Percentiles rank a stretch among this genome's conserved stretches.
Conservation (phyloP, 805 yeast genomes). For the Maudiozyma barnettii region DNA sequence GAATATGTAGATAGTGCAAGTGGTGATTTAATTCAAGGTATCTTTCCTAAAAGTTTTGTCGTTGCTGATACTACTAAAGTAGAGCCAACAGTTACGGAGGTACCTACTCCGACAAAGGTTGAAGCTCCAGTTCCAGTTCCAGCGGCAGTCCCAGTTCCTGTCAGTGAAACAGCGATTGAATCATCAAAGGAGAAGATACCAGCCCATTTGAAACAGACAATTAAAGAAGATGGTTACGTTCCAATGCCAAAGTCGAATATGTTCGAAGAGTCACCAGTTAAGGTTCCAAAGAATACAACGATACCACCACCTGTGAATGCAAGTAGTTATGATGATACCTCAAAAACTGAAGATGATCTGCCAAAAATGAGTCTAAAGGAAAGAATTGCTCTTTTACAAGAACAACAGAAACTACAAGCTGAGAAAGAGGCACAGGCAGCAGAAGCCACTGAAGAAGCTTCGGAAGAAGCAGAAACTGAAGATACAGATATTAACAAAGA, state of each 20-base stretch:
- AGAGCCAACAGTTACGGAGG: not conserved
- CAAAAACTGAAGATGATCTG: slow-evolving; percentile 36
- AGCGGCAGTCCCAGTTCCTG: not conserved
- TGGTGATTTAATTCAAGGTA: slow-evolving; percentile 51
- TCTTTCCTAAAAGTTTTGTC: slow-evolving; percentile 85
- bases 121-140: slow-evolving; percentile 1
- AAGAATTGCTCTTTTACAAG: slow-evolving; percentile 73
- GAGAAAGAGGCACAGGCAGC: slow-evolving; percentile 39
- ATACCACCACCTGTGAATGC: slow-evolving; percentile 7
- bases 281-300: not conserved
- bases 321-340: slow-evolving; percentile 4
- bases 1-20: slow-evolving; percentile 34
- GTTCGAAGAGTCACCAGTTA: slow-evolving; percentile 4
- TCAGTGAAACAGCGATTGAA: not conserved
- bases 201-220: slow-evolving; percentile 3
- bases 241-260: slow-evolving; percentile 8
- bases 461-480: not conserved
- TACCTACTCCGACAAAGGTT: not conserved
- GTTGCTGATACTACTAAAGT: not conserved
- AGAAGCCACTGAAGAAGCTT: not conserved
- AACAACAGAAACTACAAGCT: slow-evolving; percentile 71
- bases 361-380: slow-evolving; percentile 82
- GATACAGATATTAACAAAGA: not conserved
- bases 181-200: slow-evolving; percentile 2
- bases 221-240: slow-evolving; percentile 8